These are phyloP conservation scores for Phaeosphaeriaceae sp. DNA, from an alignment of 2,329 filamentous ascomycete genomes.

Conservation along the genomic window DNA sequence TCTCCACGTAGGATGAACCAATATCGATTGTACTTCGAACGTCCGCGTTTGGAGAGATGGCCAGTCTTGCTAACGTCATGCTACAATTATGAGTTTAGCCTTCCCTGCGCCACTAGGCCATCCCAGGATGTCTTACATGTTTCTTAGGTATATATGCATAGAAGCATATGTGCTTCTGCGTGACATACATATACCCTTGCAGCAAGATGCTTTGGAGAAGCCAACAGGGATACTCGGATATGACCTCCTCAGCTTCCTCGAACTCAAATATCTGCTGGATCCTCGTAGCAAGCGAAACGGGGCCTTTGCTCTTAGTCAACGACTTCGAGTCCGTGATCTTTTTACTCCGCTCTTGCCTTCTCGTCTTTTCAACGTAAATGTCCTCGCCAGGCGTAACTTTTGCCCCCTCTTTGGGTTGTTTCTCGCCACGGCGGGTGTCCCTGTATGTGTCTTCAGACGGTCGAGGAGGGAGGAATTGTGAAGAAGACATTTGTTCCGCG, in stretches of 20 bases:
- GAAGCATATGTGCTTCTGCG: constrained; percentile 90
- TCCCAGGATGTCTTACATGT: constrained; percentile 63
- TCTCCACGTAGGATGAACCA: constrained; percentile 95
- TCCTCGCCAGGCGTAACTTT: constrained; percentile 31
- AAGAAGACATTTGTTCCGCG: constrained; percentile 61
- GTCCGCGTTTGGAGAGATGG: constrained; percentile 86
- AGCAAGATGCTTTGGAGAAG: constrained; percentile 88
- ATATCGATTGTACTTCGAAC: constrained; percentile 87
- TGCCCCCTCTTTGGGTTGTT: constrained; percentile 22
- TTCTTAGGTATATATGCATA: constrained; percentile 97
- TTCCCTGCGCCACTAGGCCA: background rate
- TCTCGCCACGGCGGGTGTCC: constrained; percentile 16
- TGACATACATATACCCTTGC: constrained; percentile 96
- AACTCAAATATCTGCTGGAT: constrained; percentile 76
- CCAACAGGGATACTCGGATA: constrained; percentile 94
- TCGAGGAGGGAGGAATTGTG: constrained; percentile 47
- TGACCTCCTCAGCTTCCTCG: constrained; percentile 80
- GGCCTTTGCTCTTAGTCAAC: constrained; percentile 33
- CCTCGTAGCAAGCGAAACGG: constrained; percentile 71
- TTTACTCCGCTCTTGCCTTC: constrained; percentile 33
- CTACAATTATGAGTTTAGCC: constrained; percentile 31
- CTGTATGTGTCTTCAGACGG: constrained; percentile 26
- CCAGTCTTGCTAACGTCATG: constrained; percentile 78
- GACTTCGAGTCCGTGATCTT: constrained; percentile 6
- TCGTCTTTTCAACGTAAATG: constrained; percentile 30